Evolutionary conservation across 305 asterid species (phyloP).

Genomic region (Solanum hybrid): DNA sequence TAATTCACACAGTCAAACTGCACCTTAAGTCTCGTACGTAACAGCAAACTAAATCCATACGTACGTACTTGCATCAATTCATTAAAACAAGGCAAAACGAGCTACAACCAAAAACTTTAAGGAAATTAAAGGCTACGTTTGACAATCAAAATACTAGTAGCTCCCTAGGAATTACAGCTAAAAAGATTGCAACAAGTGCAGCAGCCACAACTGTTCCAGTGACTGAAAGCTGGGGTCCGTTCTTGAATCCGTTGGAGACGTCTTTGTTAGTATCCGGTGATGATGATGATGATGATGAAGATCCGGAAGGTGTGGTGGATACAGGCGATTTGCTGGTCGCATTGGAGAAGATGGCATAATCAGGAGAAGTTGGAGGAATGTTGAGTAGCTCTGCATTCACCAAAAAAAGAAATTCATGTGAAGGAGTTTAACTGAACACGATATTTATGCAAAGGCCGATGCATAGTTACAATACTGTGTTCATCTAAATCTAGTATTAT

Average conservation of each 20-base stretch:
- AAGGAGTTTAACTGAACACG: background rate
- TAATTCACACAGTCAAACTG: background rate
- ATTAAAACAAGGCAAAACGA: background rate
- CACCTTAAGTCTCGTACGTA: background rate
- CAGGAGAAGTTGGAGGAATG: conserved; percentile 59
- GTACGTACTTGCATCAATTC: background rate
- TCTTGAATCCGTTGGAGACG: conserved; percentile 13
- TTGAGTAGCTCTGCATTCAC: conserved; percentile 43
- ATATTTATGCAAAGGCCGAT: background rate
- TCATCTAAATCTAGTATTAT: background rate
- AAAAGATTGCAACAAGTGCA: conserved; percentile 10
- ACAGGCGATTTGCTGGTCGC: conserved; percentile 14
- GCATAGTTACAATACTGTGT: background rate
- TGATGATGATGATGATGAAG: background rate
- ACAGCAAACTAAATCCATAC: background rate
- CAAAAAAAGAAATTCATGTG: background rate
- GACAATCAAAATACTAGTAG: background rate
- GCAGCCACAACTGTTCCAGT: background rate
- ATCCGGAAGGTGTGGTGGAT: conserved; percentile 14
- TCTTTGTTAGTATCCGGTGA: background rate
- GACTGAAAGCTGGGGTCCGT: conserved; percentile 12
- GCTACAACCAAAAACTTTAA: background rate
- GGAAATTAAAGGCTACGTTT: background rate
- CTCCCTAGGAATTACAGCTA: conserved; percentile 6
- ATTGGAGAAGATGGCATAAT: conserved; percentile 58